phyloP scores from a whole-genome alignment of 208 protist species.

The Tritrichomonas musculus region DNA sequence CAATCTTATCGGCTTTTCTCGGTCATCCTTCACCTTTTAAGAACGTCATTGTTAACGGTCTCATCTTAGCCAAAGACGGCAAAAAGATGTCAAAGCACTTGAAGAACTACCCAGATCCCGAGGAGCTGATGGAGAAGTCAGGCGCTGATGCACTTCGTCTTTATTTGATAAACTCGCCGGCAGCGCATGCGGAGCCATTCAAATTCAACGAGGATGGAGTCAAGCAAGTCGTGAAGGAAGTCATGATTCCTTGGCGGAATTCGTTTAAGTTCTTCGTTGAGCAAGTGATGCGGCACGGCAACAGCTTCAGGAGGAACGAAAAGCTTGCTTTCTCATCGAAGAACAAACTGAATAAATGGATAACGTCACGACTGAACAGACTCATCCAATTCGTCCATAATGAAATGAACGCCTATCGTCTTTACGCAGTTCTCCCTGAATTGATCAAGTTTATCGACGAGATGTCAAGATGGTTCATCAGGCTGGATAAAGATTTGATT shows the following conservation, averaged over 20 bases:
- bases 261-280: slow-evolving; percentile 93
- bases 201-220: slow-evolving; percentile 67
- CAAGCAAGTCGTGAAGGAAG: slow-evolving; percentile 82
- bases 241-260: slow-evolving; percentile 97
- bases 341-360: slow-evolving; percentile 93
- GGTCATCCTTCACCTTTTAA: slow-evolving; percentile 93
- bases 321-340: slow-evolving; percentile 27
- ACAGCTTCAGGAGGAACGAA: slow-evolving; percentile 56
- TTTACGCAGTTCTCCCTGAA: slow-evolving; percentile 96
- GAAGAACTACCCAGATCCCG: slow-evolving; percentile 98
- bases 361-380: slow-evolving; percentile 76
- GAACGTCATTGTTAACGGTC: slow-evolving; percentile 98
- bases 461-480: slow-evolving; percentile 98
- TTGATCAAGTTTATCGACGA: slow-evolving; percentile 89
- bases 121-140: slow-evolving; percentile 77
- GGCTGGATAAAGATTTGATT: slow-evolving; percentile 87
- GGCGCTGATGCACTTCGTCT: slow-evolving; percentile 68
- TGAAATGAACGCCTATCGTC: slow-evolving; percentile 70
- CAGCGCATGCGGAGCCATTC: slow-evolving; percentile 91
- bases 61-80: slow-evolving; percentile 85
- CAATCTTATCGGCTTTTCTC: slow-evolving; percentile 93
- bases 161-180: slow-evolving; percentile 98
- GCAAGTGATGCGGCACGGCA: slow-evolving; percentile 59
- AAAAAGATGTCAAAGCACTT: slow-evolving; percentile 99
- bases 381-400: slow-evolving; percentile 80